Conservation (phyloP, 2,329 filamentous ascomycete species). For the Eutypa lata region DNA sequence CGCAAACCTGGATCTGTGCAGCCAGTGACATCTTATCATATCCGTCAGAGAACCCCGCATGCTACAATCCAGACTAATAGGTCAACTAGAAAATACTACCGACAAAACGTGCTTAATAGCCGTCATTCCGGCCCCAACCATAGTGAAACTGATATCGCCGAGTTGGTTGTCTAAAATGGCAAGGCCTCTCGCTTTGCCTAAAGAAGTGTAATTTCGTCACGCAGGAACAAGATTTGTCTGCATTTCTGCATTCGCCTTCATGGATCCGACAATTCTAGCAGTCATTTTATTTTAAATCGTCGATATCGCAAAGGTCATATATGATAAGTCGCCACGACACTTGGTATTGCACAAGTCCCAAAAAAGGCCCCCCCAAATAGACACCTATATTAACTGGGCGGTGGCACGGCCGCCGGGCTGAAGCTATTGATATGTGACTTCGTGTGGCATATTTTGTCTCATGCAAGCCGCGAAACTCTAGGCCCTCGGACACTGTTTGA, state of each 20-base stretch:
- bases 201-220: too few relatives aligned
- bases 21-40: background rate
- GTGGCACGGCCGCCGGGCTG: background rate
- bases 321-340: background rate
- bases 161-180: too few relatives aligned
- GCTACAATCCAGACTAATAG: background rate
- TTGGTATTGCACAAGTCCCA: background rate
- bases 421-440: background rate
- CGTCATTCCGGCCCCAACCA: background rate
- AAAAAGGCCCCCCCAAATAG: background rate
- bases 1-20: background rate
- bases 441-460: constrained; percentile 1
- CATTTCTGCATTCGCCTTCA: too few relatives aligned
- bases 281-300: background rate
- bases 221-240: too few relatives aligned
- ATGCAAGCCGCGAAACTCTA: background rate
- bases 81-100: background rate
- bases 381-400: background rate
- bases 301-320: background rate
- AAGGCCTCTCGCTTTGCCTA: too few relatives aligned
- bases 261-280: background rate
- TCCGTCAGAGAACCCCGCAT: background rate
- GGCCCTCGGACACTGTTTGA: background rate
- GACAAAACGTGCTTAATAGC: background rate
- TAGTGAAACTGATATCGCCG: too few relatives aligned